These are phyloP conservation scores for Paecilomyces sp. DNA, from an alignment of 2,329 filamentous ascomycete genomes.

Conservation along the genomic window DNA sequence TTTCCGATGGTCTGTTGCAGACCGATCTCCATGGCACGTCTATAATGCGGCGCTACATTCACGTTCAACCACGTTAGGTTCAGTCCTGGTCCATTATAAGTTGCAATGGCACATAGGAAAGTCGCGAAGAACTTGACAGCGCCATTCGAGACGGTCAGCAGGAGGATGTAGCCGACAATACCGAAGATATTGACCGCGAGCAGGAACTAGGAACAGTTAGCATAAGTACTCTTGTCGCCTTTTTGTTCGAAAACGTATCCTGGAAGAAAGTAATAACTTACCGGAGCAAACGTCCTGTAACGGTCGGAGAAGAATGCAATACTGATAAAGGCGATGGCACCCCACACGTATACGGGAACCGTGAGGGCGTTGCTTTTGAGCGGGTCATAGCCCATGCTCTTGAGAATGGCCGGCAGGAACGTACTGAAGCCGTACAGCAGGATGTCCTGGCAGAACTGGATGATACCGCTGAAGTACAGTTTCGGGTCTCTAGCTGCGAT, in stretches of 20 bases:
- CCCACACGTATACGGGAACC: constrained; percentile 50
- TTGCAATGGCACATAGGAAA: constrained; percentile 42
- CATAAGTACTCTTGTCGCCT: background rate
- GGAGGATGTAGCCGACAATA: constrained; percentile 44
- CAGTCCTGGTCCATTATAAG: constrained; percentile 43
- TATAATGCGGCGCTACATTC: constrained; percentile 42
- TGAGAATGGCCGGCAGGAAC: constrained; percentile 51
- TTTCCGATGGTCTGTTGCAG: constrained; percentile 44
- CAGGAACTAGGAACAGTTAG: constrained; percentile 21
- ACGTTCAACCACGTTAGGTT: constrained; percentile 44
- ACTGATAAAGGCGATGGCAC: constrained; percentile 39
- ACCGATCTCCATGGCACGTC: constrained; percentile 41
- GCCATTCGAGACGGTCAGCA: constrained; percentile 42
- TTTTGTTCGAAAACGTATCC: background rate
- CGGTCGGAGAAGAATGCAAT: constrained; percentile 44
- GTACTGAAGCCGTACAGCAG: constrained; percentile 52
- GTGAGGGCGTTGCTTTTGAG: constrained; percentile 49
- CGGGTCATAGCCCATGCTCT: constrained; percentile 45
- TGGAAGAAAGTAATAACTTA: constrained; percentile 5
- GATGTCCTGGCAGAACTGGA: constrained; percentile 48
- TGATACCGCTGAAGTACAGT: constrained; percentile 42
- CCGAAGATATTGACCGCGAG: constrained; percentile 35
- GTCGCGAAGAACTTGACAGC: constrained; percentile 45
- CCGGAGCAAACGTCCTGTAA: constrained; percentile 21
- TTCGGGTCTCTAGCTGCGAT: constrained; percentile 46